Evolutionary conservation across 2,329 filamentous ascomycete genomes (phyloP).

Genomic region (Tolypocladium paradoxum): DNA sequence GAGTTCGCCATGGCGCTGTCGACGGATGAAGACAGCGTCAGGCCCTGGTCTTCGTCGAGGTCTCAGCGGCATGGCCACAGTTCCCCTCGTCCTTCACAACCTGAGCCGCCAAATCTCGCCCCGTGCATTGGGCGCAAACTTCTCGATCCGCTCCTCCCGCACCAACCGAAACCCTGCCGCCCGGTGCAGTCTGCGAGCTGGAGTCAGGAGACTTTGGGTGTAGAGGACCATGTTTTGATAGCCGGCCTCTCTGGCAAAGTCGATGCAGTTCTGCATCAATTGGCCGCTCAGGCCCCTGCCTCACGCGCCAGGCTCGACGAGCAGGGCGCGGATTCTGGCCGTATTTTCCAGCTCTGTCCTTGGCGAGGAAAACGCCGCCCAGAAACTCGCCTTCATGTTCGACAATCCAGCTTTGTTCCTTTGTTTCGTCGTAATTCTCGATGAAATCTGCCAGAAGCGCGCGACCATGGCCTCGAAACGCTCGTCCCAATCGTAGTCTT

Average conservation of each 20-base stretch:
- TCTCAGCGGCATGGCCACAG: not conserved
- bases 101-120: not conserved
- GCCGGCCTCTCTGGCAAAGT: conserved; percentile 9
- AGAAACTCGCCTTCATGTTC: conserved; percentile 12
- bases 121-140: not conserved
- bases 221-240: conserved; percentile 8
- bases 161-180: conserved; percentile 9
- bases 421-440: conserved; percentile 9
- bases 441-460: conserved; percentile 13
- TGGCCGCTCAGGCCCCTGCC: conserved; percentile 9
- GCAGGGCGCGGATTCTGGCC: conserved; percentile 13
- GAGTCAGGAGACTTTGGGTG: conserved; percentile 8
- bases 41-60: no score
- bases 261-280: conserved; percentile 8
- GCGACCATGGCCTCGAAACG: conserved; percentile 12
- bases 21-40: no score
- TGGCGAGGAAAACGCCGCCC: conserved; percentile 14
- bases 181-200: conserved; percentile 10
- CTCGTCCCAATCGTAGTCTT: conserved; percentile 10
- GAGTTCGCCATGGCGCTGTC: no score
- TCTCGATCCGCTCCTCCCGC: not conserved
- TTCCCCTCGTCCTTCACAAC: not conserved
- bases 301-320: conserved; percentile 11
- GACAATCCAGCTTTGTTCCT: conserved; percentile 18
- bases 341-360: conserved; percentile 5